phyloP scores from a whole-genome alignment of 306 rosid species.

The Pyrus bretschneideri region DNA sequence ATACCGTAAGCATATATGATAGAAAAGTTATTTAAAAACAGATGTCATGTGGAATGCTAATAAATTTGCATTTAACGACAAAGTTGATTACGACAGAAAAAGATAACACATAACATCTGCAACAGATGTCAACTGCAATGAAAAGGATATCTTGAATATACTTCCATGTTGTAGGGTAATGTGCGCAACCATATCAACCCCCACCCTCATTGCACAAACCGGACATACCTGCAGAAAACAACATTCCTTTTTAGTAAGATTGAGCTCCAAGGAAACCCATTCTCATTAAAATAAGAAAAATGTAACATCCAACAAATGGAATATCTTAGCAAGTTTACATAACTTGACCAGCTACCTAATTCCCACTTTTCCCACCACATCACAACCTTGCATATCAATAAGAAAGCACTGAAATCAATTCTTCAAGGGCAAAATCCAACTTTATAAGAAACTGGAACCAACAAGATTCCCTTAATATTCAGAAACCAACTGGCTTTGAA shows the following conservation, averaged over 20 bases:
- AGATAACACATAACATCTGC: background rate
- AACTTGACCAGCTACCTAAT: background rate
- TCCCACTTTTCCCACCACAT: background rate
- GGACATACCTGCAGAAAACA: slow-evolving; percentile 77
- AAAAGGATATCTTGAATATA: slow-evolving; percentile 92
- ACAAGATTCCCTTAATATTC: background rate
- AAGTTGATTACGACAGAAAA: background rate
- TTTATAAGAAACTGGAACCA: background rate
- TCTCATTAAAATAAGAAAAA: background rate
- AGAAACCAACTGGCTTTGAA: background rate
- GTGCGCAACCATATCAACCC: slow-evolving; percentile 96
- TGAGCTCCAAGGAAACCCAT: background rate
- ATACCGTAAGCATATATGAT: background rate
- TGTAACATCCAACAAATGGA: background rate
- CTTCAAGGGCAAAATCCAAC: background rate
- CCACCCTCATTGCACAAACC: slow-evolving; percentile 88
- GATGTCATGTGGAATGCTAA: background rate
- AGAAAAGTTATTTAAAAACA: background rate
- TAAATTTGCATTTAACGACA: slow-evolving; percentile 2
- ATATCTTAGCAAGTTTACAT: background rate
- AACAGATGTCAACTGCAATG: slow-evolving; percentile 5
- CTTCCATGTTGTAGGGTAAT: slow-evolving; percentile 91
- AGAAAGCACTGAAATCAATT: background rate
- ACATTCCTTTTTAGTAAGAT: slow-evolving; percentile 9
- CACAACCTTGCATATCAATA: background rate